Percentiles rank a stretch among this genome's conserved stretches.
Conservation (phyloP, 129 eudicot genomes). For the Calendula officinalis region DNA sequence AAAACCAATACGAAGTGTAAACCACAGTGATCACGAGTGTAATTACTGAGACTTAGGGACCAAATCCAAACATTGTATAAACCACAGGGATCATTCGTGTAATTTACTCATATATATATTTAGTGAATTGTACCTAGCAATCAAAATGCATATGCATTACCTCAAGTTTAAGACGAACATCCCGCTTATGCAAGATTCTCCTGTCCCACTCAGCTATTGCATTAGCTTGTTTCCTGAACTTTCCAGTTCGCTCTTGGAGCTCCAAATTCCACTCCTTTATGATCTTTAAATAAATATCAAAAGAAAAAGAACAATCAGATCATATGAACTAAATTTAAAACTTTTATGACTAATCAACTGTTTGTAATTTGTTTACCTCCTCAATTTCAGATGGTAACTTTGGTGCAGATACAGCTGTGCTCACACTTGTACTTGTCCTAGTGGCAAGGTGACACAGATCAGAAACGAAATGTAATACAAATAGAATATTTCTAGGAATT, state of each 20-base stretch:
- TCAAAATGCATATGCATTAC: conserved; percentile 32
- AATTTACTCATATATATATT: conserved; percentile 4
- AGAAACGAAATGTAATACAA: conserved; percentile 6
- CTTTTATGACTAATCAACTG: background rate
- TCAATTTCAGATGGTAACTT: conserved; percentile 96
- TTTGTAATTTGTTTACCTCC: conserved; percentile 50
- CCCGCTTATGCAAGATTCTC: conserved; percentile 89
- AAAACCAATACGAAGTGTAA: too few relatives aligned
- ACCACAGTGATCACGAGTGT: too few relatives aligned
- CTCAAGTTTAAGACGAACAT: conserved; percentile 92
- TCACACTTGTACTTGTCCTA: conserved; percentile 57
- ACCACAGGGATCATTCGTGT: too few relatives aligned
- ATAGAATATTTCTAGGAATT: conserved; percentile 1
- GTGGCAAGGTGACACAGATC: conserved; percentile 15
- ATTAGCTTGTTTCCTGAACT: conserved; percentile 90
- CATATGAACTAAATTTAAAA: conserved; percentile 7
- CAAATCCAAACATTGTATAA: too few relatives aligned
- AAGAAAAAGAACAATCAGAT: conserved; percentile 1
- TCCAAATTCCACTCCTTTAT: conserved; percentile 97
- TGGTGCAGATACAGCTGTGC: conserved; percentile 52
- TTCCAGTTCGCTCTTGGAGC: conserved; percentile 85
- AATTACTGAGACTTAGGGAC: too few relatives aligned
- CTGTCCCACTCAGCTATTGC: conserved; percentile 97
- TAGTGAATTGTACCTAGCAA: background rate
- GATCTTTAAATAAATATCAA: conserved; percentile 40